phyloP scores from a whole-genome alignment of 2,329 filamentous ascomycete species.

The Aureobasidium sp. region DNA sequence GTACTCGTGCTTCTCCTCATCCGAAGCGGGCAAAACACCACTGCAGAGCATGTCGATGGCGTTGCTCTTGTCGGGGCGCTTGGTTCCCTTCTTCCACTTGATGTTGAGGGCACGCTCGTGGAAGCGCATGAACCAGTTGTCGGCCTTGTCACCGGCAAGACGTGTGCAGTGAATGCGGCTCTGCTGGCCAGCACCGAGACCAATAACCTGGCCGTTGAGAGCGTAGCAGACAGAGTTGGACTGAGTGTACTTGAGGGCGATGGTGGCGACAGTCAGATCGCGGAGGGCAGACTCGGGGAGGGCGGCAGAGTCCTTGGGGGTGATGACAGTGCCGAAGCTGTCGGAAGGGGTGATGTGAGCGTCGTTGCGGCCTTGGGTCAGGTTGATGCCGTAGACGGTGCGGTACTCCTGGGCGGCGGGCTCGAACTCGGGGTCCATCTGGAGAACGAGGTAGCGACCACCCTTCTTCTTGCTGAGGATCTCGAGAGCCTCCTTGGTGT shows the following conservation, averaged over 20 bases:
- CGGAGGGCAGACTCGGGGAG: conserved; percentile 75
- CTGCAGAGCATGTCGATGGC: conserved; percentile 93
- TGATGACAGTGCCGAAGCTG: conserved; percentile 78
- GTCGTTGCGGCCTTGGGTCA: conserved; percentile 90
- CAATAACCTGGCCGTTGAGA: conserved; percentile 84
- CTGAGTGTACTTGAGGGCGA: conserved; percentile 97
- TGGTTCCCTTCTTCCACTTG: conserved; percentile 96
- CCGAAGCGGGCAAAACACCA: conserved; percentile 74
- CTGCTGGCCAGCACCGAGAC: conserved; percentile 92
- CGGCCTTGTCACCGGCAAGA: conserved; percentile 92
- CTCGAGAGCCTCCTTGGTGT: conserved; percentile 73
- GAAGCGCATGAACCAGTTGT: conserved; percentile 99
- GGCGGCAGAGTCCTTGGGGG: conserved; percentile 62
- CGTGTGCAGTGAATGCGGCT: conserved; percentile 97
- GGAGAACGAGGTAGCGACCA: conserved; percentile 88
- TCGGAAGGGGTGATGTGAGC: conserved; percentile 68
- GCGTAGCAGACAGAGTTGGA: conserved; percentile 99
- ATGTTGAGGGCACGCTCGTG: conserved; percentile 78
- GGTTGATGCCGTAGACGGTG: conserved; percentile 80
- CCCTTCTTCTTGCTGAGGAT: conserved; percentile 98
- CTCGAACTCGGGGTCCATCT: conserved; percentile 83
- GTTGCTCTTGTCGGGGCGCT: conserved; percentile 96
- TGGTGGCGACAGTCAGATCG: conserved; percentile 89
- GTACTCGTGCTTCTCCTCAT: conserved; percentile 76
- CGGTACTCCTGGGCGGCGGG: conserved; percentile 68